These are phyloP conservation scores for Fonsecaea erecta DNA, from an alignment of 2,329 filamentous ascomycete genomes.

Conservation along the genomic window DNA sequence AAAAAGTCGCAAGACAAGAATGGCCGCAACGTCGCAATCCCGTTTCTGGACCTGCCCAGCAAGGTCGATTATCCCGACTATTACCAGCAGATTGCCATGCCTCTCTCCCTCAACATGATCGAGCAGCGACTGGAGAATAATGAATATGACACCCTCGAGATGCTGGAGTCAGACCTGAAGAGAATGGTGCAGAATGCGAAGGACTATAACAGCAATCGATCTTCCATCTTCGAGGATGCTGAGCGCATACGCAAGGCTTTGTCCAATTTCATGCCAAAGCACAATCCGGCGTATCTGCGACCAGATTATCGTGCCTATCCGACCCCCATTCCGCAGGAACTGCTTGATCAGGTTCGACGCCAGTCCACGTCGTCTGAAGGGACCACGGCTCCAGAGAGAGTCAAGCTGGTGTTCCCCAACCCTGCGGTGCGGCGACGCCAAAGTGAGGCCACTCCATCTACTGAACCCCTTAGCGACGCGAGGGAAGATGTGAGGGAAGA, in stretches of 20 bases:
- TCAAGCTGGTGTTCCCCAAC: constrained; percentile 33
- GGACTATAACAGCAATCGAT: constrained; percentile 75
- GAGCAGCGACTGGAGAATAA: constrained; percentile 72
- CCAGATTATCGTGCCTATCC: constrained; percentile 71
- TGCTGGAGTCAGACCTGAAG: constrained; percentile 83
- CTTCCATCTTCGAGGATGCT: constrained; percentile 77
- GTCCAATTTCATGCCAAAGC: constrained; percentile 84
- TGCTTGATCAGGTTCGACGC: constrained; percentile 38
- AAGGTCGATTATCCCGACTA: constrained; percentile 65
- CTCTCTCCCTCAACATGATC: constrained; percentile 76
- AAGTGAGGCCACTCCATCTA: constrained; percentile 29
- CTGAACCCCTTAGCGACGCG: constrained; percentile 14
- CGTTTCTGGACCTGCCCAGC: constrained; percentile 74
- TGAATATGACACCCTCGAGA: constrained; percentile 71
- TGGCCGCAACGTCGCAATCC: constrained; percentile 73
- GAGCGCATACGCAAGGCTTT: constrained; percentile 84
- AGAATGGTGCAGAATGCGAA: constrained; percentile 88
- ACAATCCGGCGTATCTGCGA: constrained; percentile 79
- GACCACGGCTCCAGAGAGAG: constrained; percentile 23
- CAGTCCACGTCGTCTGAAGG: constrained; percentile 29
- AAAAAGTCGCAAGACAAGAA: constrained; percentile 79
- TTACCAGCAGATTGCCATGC: constrained; percentile 75
- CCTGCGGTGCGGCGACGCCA: constrained; percentile 23
- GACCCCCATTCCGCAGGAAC: constrained; percentile 70
- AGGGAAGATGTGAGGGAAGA: constrained; percentile 29